Conservation (phyloP, 2,329 filamentous ascomycete species). For the Hymenoscyphus infarciens region DNA sequence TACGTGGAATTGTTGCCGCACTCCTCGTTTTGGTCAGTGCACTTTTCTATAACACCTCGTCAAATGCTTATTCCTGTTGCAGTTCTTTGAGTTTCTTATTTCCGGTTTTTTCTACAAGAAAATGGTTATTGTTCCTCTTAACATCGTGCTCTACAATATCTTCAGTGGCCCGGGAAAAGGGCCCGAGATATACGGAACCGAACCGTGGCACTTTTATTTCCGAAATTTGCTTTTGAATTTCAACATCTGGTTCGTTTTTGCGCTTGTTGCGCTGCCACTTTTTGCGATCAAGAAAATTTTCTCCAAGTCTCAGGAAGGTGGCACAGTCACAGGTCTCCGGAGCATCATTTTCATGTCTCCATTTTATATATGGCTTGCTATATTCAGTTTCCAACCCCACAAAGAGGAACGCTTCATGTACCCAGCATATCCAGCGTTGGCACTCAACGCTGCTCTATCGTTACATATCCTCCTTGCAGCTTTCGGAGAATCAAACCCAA, state of each 20-base stretch:
- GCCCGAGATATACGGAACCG: conserved; percentile 89
- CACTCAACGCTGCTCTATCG: conserved; percentile 81
- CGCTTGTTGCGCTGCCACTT: conserved; percentile 69
- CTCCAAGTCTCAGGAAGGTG: conserved; percentile 52
- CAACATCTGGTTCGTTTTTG: conserved; percentile 87
- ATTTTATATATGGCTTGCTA: conserved; percentile 90
- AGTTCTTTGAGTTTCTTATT: conserved; percentile 66
- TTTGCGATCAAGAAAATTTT: conserved; percentile 69
- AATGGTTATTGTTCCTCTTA: conserved; percentile 74
- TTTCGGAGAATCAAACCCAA: conserved; percentile 67
- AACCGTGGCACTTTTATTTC: conserved; percentile 96
- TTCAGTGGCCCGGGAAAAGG: conserved; percentile 75
- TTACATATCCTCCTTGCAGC: conserved; percentile 76
- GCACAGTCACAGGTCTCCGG: conserved; percentile 67
- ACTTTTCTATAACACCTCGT: not conserved
- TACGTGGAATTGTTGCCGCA: conserved; percentile 57
- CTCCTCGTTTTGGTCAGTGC: conserved; percentile 33
- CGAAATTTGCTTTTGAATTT: conserved; percentile 91
- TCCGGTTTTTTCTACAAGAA: conserved; percentile 86
- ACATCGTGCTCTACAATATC: conserved; percentile 94
- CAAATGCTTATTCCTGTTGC: not conserved
- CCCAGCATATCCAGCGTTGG: conserved; percentile 85
- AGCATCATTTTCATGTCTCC: conserved; percentile 75
- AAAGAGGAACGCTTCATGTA: conserved; percentile 99
- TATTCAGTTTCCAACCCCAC: conserved; percentile 90